Evolutionary conservation across 75 land plant species (phyloP).

Genomic region (Cupressus sempervirens): DNA sequence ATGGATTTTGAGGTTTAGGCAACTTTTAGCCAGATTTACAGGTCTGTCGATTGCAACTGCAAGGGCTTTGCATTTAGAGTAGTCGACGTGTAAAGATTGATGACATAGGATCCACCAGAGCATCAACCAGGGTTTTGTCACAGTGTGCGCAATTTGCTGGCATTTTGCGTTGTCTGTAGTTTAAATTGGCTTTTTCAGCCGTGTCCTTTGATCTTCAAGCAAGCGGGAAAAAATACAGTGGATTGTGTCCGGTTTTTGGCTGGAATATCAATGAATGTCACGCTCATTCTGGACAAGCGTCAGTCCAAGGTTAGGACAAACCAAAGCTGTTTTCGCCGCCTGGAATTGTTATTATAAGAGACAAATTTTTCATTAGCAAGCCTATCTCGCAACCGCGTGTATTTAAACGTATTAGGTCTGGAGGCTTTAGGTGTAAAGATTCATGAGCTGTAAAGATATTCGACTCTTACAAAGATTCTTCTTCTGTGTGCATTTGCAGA

Average conservation of each 20-base stretch:
- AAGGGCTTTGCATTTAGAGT: not conserved
- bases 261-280: not conserved
- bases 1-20: not conserved
- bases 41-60: not conserved
- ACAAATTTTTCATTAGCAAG: not conserved
- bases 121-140: not conserved
- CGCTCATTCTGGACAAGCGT: not conserved
- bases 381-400: not conserved
- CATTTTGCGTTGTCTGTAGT: not conserved
- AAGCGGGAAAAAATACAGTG: not conserved
- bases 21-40: not conserved
- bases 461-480: not conserved
- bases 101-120: not conserved
- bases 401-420: not conserved
- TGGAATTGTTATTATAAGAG: not conserved
- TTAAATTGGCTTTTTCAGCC: not conserved
- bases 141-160: not conserved
- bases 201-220: not conserved
- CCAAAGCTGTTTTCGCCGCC: not conserved
- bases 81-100: not conserved
- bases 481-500: not conserved
- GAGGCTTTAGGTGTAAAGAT: not conserved
- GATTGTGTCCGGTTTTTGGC: slow-evolving; percentile 1
- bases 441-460: not conserved
- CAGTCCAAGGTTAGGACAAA: not conserved